Evolutionary conservation across 169 alveolate genomes (phyloP), one percentile per base, ranked within the genome.

Genomic region (Neospora caninum): DNA sequence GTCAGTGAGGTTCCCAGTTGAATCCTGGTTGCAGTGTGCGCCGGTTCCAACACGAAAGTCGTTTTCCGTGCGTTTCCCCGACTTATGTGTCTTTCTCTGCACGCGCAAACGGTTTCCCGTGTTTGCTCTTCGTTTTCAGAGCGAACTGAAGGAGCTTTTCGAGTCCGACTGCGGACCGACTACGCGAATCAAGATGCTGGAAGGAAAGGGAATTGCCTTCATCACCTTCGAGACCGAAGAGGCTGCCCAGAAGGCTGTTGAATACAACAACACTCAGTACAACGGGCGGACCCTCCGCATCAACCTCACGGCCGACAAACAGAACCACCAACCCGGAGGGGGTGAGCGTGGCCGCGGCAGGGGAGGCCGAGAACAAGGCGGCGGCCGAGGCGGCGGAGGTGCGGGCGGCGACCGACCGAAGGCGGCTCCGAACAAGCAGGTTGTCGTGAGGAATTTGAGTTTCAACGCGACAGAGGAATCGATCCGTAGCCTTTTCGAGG

Each of bases 201-300:
- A 96, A 86, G 95, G 96, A 38, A 97, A 97, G 88, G 99, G 99
- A 16, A 96, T 98, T 39, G 99, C 99, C 16, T 98, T 98, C 94
- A 97, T 98, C 53, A 97, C 98, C 6, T 98, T 98, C 88, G 97
- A 95, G 34, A 92, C 93, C 78, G 98, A 98, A 43, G 98, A 97
- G 92, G 96, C 97, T 13, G 99, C 99, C 25, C 95, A 96, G 80
- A 97, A 97, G 95, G 99, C 99, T 36, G 95, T 97, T 0, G 98
- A 97, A 73, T 97, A 96, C 94, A 98, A 98, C 91, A 98, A 98
- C 67, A 97, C 98, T 38, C 95, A 97, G 84, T 98, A 97, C 93
- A 96, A 96, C 92, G 98, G 98, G 10, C 96, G 98, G 91, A 88
- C 93, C 82, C 94, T 98, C 39, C 98, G 97, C 69, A 98, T 98